Base-by-base conservation (phyloP, 805 yeast genomes). In the Hanseniaspora valbyensis region DNA sequence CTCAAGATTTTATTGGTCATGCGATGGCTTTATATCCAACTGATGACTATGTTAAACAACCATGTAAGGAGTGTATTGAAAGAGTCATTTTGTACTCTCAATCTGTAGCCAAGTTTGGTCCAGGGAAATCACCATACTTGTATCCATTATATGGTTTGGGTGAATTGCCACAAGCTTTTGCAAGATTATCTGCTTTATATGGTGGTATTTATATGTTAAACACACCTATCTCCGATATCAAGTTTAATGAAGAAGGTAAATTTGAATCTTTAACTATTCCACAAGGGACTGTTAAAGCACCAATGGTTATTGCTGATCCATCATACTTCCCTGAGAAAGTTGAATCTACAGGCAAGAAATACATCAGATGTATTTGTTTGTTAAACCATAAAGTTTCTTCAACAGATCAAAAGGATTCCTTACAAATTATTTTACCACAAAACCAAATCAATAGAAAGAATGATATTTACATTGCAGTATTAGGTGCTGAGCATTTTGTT, bases 201-300 rank as follows among this genome's bases (percentile, higher is more conserved):
- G 98, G 98, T 56, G 98, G 98, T 61, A 90, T 97, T 18, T 92
- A 88, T 65, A 92, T 92, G 98, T 77, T 92, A 62, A 95, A 88
- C 64, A 90, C 95, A 29, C 96, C 96, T 43, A 80, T 92, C 55
- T 95, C 92, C 54, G 95, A 90, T 68, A 75, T 89, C 18, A 72
- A 84, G 45, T 89, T 81, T 66, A 78, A 75, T 49, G 81, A 76
- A 13, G 78, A 75, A 1, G 52, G 44, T 3, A 82, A 78, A 61
- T 87, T 88, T 57, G 71, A 72, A 28, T 96, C 97, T 53, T 95
- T 92, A 42, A 79, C 80, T 58, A 83, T 96, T 45, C 92, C 89
- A 56, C 92, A 88, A 59, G 97, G 96, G 55, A 74, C 74, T 38
- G 96, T 95, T 14, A 82, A 78, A 60, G 95, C 98, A 0, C 95